Percentiles rank a stretch among this genome's conserved stretches.
These are phyloP conservation scores for Fusarium oxysporum DNA, from an alignment of 2,329 filamentous ascomycete genomes.

Conservation along the genomic window DNA sequence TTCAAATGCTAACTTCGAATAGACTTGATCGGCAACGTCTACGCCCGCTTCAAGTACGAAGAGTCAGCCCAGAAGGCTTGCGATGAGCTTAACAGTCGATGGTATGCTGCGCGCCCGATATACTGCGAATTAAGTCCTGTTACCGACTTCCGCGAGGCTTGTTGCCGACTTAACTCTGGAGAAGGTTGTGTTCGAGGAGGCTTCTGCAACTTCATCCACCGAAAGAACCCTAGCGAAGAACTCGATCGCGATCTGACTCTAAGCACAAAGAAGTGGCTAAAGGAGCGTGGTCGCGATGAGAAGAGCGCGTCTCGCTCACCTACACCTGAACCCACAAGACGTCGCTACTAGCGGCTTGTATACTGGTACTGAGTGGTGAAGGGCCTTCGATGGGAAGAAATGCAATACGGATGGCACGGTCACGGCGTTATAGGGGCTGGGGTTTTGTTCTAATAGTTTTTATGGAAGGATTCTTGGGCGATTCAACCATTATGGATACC, in stretches of 20 bases:
- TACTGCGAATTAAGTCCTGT: conserved; percentile 98
- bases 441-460: conserved; percentile 34
- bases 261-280: conserved; percentile 96
- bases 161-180: conserved; percentile 92
- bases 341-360: conserved; percentile 67
- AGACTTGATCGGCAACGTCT: conserved; percentile 98
- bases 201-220: conserved; percentile 99
- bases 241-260: conserved; percentile 88
- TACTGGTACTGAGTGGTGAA: conserved; percentile 7
- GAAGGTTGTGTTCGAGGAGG: conserved; percentile 96
- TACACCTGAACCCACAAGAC: conserved; percentile 84
- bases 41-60: conserved; percentile 99
- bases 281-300: conserved; percentile 83
- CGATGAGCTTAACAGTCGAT: conserved; percentile 92
- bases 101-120: conserved; percentile 97
- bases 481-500: conserved; percentile 35
- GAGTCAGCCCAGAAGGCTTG: conserved; percentile 93
- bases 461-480: conserved; percentile 34
- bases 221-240: conserved; percentile 92
- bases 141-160: conserved; percentile 97
- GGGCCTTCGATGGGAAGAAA: conserved; percentile 16
- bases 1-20: conserved; percentile 40
- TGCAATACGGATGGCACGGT: conserved; percentile 28
- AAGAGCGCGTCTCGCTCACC: conserved; percentile 85
- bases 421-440: conserved; percentile 45